phyloP scores from a whole-genome alignment of 805 yeast species.

The Teunomyces lycoperdinae region DNA sequence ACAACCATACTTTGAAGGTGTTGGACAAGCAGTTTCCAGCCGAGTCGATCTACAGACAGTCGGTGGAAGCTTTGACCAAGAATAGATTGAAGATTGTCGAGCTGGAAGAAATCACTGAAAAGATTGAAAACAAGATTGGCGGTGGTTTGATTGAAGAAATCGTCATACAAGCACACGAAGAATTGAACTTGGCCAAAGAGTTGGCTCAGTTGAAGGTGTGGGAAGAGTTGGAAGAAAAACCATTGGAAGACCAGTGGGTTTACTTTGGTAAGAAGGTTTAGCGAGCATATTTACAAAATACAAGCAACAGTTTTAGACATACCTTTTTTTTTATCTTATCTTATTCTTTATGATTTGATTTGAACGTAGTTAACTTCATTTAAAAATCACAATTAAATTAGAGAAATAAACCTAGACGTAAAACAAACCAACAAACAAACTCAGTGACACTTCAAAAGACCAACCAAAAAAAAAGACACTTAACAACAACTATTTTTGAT shows the following conservation, averaged over 20 bases:
- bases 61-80: conserved; percentile 69
- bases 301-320: not conserved
- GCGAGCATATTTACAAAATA: conserved; percentile 6
- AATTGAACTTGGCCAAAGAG: conserved; percentile 62
- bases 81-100: conserved; percentile 68
- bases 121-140: conserved; percentile 72
- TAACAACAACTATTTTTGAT: conserved; percentile 41
- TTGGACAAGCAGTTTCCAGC: conserved; percentile 63
- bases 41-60: conserved; percentile 70
- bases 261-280: conserved; percentile 67
- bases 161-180: conserved; percentile 79
- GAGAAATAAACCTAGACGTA: conserved; percentile 3
- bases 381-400: conserved; percentile 2
- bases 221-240: conserved; percentile 80
- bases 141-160: conserved; percentile 84
- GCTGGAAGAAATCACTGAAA: conserved; percentile 54
- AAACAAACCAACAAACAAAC: not conserved
- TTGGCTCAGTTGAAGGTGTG: conserved; percentile 69
- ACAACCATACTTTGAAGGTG: conserved; percentile 62
- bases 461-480: not conserved
- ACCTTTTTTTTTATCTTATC: not conserved
- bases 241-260: conserved; percentile 80
- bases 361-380: not conserved
- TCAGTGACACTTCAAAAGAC: not conserved
- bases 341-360: not conserved